Evolutionary conservation across 208 protist species (phyloP), one percentile per base, ranked within the genome.

Genomic region (Porcisia hertigi): DNA sequence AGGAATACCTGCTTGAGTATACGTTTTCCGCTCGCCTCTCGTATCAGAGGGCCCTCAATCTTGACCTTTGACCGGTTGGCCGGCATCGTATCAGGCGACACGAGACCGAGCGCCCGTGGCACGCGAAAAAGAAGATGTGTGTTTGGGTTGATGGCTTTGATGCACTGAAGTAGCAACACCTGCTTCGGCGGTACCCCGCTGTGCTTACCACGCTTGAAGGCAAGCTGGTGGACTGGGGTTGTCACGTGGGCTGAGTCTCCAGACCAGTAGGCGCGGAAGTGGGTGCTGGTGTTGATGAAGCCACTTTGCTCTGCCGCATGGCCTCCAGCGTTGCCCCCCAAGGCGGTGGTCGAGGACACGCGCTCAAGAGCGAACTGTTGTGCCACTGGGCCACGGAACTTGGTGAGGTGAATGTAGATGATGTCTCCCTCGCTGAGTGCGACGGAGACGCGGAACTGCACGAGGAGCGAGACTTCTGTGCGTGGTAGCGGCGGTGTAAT

Each of bases 61-160:
- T 95, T 97, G 43, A 97, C 69, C 82, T 94, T 95, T 14, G 85
- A 63, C 18, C 88, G 88, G 79, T 96, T 95, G 14, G 76, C 83
- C 18, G 87, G 73, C 55, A 96, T 81, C 72, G 92, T 92, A 52
- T 95, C 91, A 0, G 93, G 93, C 25, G 78, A 75, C 11, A 84
- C 67, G 47, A 97, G 79, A 16, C 87, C 77, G 12, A 93, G 71
- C n/a, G 87, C 65, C 1, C 75, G 76, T 12, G 93, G 91, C 6
- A 94, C 75, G 6, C 66, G 70, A 34, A 97, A 78, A n/a, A 83
- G 25, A 23, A 95, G 82, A 2, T 88, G 73, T 23, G 83, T 79
- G 59, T 92, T 74, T 36, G 84, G 81, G n/a, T 92, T 88, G 6
- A 97, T 53, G 6, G 77, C 69, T 1, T 71, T 75, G 18, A 90